phyloP scores from a whole-genome alignment of 257 asterid genomes.

The Echium plantagineum region DNA sequence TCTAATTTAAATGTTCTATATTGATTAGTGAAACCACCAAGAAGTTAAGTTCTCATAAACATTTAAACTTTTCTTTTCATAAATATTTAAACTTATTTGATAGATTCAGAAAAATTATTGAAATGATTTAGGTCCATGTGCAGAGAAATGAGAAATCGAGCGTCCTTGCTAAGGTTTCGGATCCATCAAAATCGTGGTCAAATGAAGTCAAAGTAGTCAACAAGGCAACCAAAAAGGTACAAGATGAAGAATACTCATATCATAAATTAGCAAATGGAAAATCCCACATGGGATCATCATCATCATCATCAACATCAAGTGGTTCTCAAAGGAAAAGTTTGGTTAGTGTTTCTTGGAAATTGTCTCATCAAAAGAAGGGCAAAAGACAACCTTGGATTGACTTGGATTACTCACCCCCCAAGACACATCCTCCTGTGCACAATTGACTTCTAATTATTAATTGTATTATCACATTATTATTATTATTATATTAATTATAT shows the following conservation, averaged over 20 bases:
- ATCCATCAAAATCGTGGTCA: conserved; percentile 6
- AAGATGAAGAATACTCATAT: too few species aligned
- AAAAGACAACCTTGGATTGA: conserved; percentile 57
- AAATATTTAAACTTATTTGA: too few species aligned
- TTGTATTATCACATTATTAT: too few species aligned
- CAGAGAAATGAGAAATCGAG: conserved; percentile 24
- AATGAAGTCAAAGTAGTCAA: neutral
- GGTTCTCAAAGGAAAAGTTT: neutral
- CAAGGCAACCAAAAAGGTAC: neutral
- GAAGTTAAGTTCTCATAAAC: too few species aligned
- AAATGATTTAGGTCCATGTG: too few species aligned
- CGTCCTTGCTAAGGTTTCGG: conserved; percentile 27
- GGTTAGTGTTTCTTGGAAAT: conserved; percentile 37
- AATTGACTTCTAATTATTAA: neutral
- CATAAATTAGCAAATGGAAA: neutral
- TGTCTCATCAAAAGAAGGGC: conserved; percentile 35
- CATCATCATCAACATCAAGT: neutral
- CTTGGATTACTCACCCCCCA: conserved; percentile 70
- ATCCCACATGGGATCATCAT: neutral
- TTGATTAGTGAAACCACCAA: too few species aligned
- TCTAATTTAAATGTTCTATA: too few species aligned
- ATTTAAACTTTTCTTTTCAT: too few species aligned
- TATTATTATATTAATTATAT: too few species aligned
- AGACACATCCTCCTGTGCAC: conserved; percentile 55
- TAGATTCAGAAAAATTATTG: too few species aligned